Percentiles rank a stretch among this genome's conserved stretches.
These are phyloP conservation scores for Nitzschia palea DNA, from an alignment of 108 stramenopile genomes.

Conservation along the genomic window DNA sequence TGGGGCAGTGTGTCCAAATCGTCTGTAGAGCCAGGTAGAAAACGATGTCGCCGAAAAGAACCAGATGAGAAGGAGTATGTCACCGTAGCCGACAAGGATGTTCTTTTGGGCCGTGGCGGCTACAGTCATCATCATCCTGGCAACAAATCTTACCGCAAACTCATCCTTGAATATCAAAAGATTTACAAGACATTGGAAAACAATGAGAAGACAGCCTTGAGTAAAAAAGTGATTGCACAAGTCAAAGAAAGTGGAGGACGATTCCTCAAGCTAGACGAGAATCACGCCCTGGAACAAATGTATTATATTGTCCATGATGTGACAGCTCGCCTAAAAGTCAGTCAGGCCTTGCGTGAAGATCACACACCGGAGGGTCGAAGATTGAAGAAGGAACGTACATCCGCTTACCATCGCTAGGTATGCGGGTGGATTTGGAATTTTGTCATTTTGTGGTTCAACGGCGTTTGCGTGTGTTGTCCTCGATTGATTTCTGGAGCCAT, in stretches of 20 bases:
- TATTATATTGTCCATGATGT: constrained; percentile 36
- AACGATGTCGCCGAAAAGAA: neutral
- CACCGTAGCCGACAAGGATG: neutral
- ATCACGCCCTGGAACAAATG: constrained; percentile 1
- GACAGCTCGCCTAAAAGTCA: constrained; percentile 50
- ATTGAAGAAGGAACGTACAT: constrained; percentile 6
- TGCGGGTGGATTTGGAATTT: neutral
- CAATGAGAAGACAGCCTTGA: neutral
- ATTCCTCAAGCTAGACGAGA: constrained; percentile 44
- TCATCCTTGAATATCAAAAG: neutral
- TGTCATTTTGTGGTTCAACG: neutral
- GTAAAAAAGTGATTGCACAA: constrained; percentile 25
- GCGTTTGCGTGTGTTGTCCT: neutral
- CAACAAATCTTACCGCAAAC: neutral
- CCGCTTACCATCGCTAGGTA: too few species aligned
- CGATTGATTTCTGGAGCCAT: neutral
- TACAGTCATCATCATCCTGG: constrained; percentile 4
- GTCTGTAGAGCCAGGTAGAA: too few species aligned
- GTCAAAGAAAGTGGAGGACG: constrained; percentile 43
- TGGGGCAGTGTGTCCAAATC: too few species aligned
- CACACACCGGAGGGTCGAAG: constrained; percentile 7
- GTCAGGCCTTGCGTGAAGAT: constrained; percentile 57
- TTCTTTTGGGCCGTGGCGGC: constrained; percentile 11
- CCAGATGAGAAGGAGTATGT: neutral
- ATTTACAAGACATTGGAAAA: neutral